phyloP scores from a whole-genome alignment of 345 rosid genomes.

The Barbarea vulgaris region DNA sequence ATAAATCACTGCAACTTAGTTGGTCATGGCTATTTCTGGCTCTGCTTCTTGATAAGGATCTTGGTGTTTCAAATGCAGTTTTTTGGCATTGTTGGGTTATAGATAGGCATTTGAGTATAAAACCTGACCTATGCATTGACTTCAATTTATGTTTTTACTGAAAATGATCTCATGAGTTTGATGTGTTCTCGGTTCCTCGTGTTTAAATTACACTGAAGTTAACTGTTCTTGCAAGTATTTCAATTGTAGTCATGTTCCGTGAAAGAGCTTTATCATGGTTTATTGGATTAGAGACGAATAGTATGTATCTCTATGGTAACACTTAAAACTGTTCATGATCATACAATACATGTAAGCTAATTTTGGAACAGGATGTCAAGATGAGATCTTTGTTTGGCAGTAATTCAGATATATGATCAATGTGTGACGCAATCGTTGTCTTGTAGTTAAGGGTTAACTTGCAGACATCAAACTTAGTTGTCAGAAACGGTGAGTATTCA shows the following conservation, averaged over 20 bases:
- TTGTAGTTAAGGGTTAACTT: background rate
- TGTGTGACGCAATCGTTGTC: background rate
- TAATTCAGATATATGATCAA: background rate
- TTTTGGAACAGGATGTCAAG: background rate
- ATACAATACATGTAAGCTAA: background rate
- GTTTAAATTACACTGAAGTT: background rate
- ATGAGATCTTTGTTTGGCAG: background rate
- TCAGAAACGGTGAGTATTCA: background rate
- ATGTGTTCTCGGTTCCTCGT: background rate
- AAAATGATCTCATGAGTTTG: background rate
- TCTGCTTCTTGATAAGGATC: background rate
- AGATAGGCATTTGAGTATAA: background rate
- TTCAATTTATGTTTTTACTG: background rate
- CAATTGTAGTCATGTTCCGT: background rate
- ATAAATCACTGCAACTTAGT: background rate
- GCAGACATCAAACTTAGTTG: background rate
- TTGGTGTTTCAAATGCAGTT: background rate
- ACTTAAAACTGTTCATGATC: background rate
- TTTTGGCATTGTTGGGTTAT: background rate
- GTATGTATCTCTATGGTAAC: background rate
- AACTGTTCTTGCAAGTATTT: background rate
- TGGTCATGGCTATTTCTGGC: background rate
- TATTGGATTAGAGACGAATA: background rate
- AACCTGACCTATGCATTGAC: background rate
- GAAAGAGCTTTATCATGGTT: background rate